Conservation (phyloP, 2,329 filamentous ascomycete species). For the Fusarium ramigenum region DNA sequence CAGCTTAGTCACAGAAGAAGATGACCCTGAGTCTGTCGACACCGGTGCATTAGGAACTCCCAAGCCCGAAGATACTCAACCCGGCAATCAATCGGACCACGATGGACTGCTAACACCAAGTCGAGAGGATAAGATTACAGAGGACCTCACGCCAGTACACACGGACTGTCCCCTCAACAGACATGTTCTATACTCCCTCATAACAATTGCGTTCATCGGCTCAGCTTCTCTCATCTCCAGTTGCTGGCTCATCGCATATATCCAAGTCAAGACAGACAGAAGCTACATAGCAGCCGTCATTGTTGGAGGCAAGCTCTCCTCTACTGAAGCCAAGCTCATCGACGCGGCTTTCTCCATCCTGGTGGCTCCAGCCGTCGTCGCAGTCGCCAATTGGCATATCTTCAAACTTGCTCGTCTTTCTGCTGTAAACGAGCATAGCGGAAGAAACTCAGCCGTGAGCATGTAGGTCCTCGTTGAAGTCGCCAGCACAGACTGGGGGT, state of each 20-base stretch:
- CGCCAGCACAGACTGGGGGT: constrained; percentile 24
- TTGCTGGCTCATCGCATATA: constrained; percentile 16
- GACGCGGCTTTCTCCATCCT: constrained; percentile 29
- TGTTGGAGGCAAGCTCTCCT: constrained; percentile 7
- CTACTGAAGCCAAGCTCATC: constrained; percentile 26
- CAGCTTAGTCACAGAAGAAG: neutral
- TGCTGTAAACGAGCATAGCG: constrained; percentile 20
- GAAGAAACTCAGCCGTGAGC: constrained; percentile 18
- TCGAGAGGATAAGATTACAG: neutral
- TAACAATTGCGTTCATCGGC: neutral
- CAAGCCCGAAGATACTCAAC: neutral
- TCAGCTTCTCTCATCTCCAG: neutral
- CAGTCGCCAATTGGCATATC: constrained; percentile 25
- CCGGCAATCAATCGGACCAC: neutral
- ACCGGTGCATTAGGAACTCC: neutral
- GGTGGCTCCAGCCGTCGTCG: constrained; percentile 11
- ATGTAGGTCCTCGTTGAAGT: constrained; percentile 27
- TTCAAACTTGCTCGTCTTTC: constrained; percentile 30
- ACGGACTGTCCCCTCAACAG: constrained; percentile 1
- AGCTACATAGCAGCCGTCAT: constrained; percentile 12
- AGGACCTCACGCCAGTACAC: neutral
- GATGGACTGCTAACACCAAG: neutral
- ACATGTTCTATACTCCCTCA: constrained; percentile 22
- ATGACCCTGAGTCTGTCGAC: neutral
- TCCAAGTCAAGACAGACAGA: neutral